Conservation (phyloP, 2,329 filamentous ascomycete genomes). For the Nemania diffusa region DNA sequence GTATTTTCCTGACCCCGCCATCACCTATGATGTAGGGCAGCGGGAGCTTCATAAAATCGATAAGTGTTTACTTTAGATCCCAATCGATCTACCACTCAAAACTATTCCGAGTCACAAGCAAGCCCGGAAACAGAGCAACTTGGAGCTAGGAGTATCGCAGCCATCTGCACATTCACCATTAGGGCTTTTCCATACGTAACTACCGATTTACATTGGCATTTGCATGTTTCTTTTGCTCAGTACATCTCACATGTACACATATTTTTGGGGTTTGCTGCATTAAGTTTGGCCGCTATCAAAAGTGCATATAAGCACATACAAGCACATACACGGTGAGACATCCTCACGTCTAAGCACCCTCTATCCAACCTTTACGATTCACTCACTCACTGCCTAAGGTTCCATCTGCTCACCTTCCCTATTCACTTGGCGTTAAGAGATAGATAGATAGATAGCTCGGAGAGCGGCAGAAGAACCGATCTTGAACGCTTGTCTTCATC, state of each 20-base stretch:
- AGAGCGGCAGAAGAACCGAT: too few species aligned
- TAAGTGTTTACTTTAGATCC: too few species aligned
- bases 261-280: background rate
- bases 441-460: too few species aligned
- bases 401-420: too few species aligned
- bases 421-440: too few species aligned
- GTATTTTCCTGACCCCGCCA: conserved; percentile 11
- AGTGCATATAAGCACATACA: background rate
- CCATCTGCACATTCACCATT: background rate
- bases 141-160: background rate
- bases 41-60: background rate
- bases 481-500: too few species aligned
- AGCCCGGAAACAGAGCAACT: too few species aligned
- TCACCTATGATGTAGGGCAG: background rate
- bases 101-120: background rate
- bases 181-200: background rate
- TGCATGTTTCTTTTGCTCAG: background rate
- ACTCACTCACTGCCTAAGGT: background rate
- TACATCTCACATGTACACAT: background rate
- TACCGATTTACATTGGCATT: background rate
- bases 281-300: background rate
- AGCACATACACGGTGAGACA: background rate
- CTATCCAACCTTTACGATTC: background rate
- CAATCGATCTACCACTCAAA: background rate
- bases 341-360: background rate